Evolutionary conservation across 768 basidiomycete species (phyloP), one percentile per base, ranked within the genome.

Genomic region (Russula lepida): DNA sequence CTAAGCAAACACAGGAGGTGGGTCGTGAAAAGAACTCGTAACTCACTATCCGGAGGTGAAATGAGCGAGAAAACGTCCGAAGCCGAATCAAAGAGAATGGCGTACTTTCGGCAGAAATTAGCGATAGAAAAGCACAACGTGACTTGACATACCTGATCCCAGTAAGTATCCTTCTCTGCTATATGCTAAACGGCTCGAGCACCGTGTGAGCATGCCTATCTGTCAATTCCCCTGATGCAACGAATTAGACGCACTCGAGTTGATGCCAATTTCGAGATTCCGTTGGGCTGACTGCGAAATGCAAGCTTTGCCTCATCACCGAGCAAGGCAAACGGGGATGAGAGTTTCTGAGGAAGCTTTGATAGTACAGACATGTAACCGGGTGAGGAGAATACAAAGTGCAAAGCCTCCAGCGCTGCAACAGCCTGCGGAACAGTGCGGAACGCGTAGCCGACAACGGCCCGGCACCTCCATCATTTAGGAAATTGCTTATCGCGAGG

Each of bases 281-380:
- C 93, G 46, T 80, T 79, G 0, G 89, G 83, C 61, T 88, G 88
- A 66, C 85, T 89, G 43, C 90, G 84, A 72, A 97, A 97, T 12
- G 86, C 84, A 19, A 97, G 83, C 73, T 95, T 95, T 50, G 91
- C 85, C 69, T 93, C 89, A 70, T 95, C 92, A 6, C 85, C 86
- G 35, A 92, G 72, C 21, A 92, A 71, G n/a, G 85, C 84, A 71
- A 92, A 85, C 15, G 89, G 88, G 17, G 85, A 83, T 12, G 83
- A 81, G 54, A 92, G 77, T 66, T 80, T 84, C 69, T 84, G 85
- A 12, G 89, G 88, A 58, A 91, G 74, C 67, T 79, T 88, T 23
- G 86, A 71, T 66, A 91, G 85, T 86, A 89, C 84, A 15, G 63
- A 57, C 57, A 52, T 64, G 52, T 7, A 44, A 12, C 2, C n/a